Conservation (phyloP, 225 moss, liverwort and hornwort species). For the Straminergon stramineum region DNA sequence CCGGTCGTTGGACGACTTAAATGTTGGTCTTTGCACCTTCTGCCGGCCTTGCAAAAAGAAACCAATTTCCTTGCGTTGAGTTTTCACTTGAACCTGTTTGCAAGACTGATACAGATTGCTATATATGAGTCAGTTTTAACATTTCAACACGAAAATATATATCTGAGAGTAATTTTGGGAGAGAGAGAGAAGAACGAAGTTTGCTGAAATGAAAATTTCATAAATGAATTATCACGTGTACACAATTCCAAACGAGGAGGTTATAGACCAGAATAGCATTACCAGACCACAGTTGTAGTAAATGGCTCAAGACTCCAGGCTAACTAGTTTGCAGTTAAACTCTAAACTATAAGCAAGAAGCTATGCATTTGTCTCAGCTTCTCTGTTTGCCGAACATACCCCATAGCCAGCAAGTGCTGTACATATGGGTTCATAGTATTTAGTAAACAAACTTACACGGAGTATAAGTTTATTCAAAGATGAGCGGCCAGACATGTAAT, state of each 20-base stretch:
- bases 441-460: not conserved
- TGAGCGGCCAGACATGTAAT: not conserved
- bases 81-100: not conserved
- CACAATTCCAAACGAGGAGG: not conserved
- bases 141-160: not conserved
- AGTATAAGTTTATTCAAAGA: not conserved
- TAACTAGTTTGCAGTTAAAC: not conserved
- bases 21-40: not conserved
- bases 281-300: not conserved
- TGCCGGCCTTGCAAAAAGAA: not conserved
- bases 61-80: too few species aligned
- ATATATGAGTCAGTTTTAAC: not conserved
- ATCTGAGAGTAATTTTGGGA: not conserved
- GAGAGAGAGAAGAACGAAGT: not conserved
- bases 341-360: not conserved
- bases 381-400: not conserved
- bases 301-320: too few species aligned
- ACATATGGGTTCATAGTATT: not conserved
- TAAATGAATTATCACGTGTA: too few species aligned
- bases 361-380: not conserved
- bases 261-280: not conserved
- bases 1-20: accelerated
- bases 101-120: too few species aligned
- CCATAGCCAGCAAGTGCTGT: too few species aligned
- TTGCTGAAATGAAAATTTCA: not conserved